These are phyloP conservation scores for Ophiocordyceps robertsii DNA, from an alignment of 2,329 filamentous ascomycete genomes.

Conservation along the genomic window DNA sequence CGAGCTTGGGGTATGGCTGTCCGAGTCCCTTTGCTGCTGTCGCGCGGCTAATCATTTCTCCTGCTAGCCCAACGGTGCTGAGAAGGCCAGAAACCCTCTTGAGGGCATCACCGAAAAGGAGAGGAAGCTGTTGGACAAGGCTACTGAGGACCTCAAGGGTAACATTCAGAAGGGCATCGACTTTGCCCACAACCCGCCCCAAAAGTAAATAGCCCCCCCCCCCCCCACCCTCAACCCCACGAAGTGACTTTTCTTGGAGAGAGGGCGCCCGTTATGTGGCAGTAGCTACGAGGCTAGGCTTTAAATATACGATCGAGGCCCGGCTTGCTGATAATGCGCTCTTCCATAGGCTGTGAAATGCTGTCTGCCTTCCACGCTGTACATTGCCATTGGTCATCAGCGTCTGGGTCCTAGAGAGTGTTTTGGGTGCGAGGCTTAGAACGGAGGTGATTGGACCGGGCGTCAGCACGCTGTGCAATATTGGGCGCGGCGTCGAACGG, in stretches of 20 bases:
- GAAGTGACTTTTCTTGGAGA: slow-evolving; percentile 13
- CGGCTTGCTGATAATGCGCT: slow-evolving; percentile 21
- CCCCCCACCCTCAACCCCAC: slow-evolving; percentile 12
- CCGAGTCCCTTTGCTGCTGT: not conserved
- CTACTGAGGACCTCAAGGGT: slow-evolving; percentile 66
- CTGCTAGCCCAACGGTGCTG: slow-evolving; percentile 60
- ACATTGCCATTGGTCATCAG: not conserved
- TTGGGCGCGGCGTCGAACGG: not conserved
- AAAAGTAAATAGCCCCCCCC: slow-evolving; percentile 54
- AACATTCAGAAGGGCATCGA: slow-evolving; percentile 92
- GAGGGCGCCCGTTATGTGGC: slow-evolving; percentile 10
- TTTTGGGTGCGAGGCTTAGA: not conserved
- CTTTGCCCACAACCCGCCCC: slow-evolving; percentile 76
- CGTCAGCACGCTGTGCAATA: too few relatives aligned
- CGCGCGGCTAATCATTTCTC: slow-evolving; percentile 11
- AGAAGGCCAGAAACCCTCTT: slow-evolving; percentile 75
- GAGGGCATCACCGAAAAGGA: slow-evolving; percentile 69
- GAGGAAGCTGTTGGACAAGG: slow-evolving; percentile 70
- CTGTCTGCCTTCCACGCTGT: slow-evolving; percentile 4
- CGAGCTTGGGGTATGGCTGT: slow-evolving; percentile 73
- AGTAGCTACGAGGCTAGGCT: slow-evolving; percentile 21
- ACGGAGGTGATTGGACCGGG: not conserved
- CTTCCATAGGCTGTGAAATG: slow-evolving; percentile 23
- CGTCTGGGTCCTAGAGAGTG: not conserved
- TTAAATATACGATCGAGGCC: slow-evolving; percentile 19